Conservation (phyloP, 306 rosid genomes). For the Nissolia schottii region DNA sequence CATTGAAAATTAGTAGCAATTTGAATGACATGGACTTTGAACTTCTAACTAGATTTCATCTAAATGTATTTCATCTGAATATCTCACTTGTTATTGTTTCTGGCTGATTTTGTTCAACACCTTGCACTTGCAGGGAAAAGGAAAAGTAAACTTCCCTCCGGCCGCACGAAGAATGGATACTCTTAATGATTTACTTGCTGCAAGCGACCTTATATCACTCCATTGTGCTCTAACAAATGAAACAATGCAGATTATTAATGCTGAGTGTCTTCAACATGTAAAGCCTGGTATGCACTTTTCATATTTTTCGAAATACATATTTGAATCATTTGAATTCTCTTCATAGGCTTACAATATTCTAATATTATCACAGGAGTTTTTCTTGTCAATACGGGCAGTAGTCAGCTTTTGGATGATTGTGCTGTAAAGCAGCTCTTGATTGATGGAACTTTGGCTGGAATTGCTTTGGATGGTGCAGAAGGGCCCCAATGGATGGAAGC, state of each 20-base stretch:
- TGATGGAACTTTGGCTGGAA: slow-evolving; percentile 96
- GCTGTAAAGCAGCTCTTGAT: slow-evolving; percentile 94
- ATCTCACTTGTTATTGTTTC: slow-evolving; percentile 10
- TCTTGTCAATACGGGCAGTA: slow-evolving; percentile 93
- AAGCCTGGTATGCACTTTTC: slow-evolving; percentile 66
- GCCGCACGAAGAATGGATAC: slow-evolving; percentile 99
- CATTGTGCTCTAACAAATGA: slow-evolving; percentile 92
- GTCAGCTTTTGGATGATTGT: slow-evolving; percentile 97
- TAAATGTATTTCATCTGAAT: too few relatives aligned
- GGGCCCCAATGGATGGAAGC: slow-evolving; percentile 99
- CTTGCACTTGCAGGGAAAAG: slow-evolving; percentile 48
- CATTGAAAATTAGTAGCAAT: not conserved
- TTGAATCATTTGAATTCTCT: not conserved
- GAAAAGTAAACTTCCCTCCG: slow-evolving; percentile 62
- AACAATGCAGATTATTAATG: slow-evolving; percentile 82
- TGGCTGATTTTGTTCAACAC: slow-evolving; percentile 17
- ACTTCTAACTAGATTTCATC: not conserved
- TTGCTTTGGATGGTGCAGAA: slow-evolving; percentile 99
- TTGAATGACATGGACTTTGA: slow-evolving; percentile 10
- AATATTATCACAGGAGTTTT: slow-evolving; percentile 66
- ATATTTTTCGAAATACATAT: not conserved
- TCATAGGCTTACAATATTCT: slow-evolving; percentile 14
- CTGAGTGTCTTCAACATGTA: slow-evolving; percentile 88
- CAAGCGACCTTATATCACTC: slow-evolving; percentile 92
- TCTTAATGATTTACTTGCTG: slow-evolving; percentile 93